Percentiles rank a stretch among this genome's conserved stretches.
Conservation (phyloP, 139 green algal genomes). For the Trebouxia sp. region DNA sequence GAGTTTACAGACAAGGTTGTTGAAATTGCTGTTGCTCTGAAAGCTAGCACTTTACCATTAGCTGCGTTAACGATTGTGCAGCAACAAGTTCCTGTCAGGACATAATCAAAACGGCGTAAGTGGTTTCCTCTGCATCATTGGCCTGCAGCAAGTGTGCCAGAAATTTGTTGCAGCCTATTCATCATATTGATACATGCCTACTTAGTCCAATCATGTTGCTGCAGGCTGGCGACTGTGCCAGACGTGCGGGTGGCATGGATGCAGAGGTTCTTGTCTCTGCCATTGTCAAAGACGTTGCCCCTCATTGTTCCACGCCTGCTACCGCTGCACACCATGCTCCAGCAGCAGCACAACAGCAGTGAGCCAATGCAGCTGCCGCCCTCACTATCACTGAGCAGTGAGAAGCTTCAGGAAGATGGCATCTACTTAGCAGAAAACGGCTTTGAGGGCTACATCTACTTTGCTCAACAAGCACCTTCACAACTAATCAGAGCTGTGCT, state of each 20-base stretch:
- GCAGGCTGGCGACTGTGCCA: conserved; percentile 34
- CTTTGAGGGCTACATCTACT: conserved; percentile 50
- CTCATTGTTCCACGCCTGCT: conserved; percentile 73
- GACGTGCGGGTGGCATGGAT: conserved; percentile 50
- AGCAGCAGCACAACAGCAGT: background rate
- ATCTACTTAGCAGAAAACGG: conserved; percentile 89
- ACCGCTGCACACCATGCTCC: conserved; percentile 43
- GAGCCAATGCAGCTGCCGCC: conserved; percentile 19
- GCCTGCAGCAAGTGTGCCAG: no score
- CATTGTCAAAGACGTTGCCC: conserved; percentile 49
- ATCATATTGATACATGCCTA: no score
- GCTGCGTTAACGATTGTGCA: no score
- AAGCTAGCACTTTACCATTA: no score
- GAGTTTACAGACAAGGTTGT: no score
- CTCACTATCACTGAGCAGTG: conserved; percentile 41
- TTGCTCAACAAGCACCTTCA: conserved; percentile 38
- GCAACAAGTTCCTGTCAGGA: no score
- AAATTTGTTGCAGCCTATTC: no score
- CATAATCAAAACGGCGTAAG: no score
- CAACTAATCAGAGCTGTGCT: conserved; percentile 60
- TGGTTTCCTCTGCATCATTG: no score
- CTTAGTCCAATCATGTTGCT: no score
- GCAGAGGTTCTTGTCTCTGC: conserved; percentile 64
- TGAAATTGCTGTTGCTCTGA: no score
- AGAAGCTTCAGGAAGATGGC: conserved; percentile 65